Evolutionary conservation across 371 early-diverging fungal species (phyloP).

Genomic region (Nosema muscidifuracis): DNA sequence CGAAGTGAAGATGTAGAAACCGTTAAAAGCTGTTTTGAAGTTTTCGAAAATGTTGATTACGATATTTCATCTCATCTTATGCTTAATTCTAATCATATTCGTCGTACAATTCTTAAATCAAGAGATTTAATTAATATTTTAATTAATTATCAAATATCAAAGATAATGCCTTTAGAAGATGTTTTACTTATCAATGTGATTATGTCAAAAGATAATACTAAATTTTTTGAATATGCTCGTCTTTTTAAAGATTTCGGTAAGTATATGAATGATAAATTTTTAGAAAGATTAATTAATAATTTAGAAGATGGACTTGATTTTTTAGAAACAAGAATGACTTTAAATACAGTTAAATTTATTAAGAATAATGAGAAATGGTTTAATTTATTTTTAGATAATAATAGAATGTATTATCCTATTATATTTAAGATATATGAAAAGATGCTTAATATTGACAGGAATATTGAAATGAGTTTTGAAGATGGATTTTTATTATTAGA

Average conservation of each 20-base stretch:
- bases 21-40: conserved; percentile 38
- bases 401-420: not conserved
- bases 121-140: conserved; percentile 22
- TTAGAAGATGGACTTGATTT: conserved; percentile 38
- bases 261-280: conserved; percentile 50
- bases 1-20: conserved; percentile 44
- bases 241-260: conserved; percentile 54
- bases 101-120: conserved; percentile 43
- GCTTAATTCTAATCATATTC: conserved; percentile 38
- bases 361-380: conserved; percentile 48
- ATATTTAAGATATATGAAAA: conserved; percentile 42
- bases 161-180: conserved; percentile 32
- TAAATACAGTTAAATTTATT: conserved; percentile 41
- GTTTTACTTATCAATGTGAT: conserved; percentile 46
- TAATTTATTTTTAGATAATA: conserved; percentile 34
- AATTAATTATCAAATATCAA: conserved; percentile 40
- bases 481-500: conserved; percentile 22
- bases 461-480: conserved; percentile 30
- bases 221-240: conserved; percentile 48
- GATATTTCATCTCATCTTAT: conserved; percentile 4
- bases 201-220: not conserved
- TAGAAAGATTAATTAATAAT: conserved; percentile 48
- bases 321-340: conserved; percentile 21
- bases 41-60: conserved; percentile 9
- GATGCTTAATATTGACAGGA: conserved; percentile 33